Percentiles rank a stretch among this genome's conserved stretches.
phyloP scores from a whole-genome alignment of 2,329 filamentous ascomycete species.

The Cryphonectria carpinicola region DNA sequence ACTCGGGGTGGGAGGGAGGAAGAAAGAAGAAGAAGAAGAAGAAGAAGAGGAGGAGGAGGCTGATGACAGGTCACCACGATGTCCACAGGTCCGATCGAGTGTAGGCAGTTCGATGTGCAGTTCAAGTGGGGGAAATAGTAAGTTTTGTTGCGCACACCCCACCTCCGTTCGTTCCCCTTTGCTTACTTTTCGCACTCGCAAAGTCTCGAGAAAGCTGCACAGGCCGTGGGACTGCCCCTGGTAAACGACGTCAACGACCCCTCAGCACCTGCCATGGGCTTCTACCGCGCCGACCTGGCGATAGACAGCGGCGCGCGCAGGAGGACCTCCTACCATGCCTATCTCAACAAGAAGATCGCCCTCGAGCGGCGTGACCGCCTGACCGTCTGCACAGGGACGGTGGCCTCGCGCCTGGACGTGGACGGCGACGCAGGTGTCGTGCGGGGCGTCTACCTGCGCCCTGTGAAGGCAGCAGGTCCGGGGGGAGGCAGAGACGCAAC shows the following conservation, averaged over 20 bases:
- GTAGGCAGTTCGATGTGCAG: background rate
- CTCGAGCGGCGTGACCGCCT: constrained; percentile 32
- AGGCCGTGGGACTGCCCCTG: constrained; percentile 35
- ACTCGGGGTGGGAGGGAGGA: background rate
- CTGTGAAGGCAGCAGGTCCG: background rate
- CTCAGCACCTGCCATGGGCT: constrained; percentile 34
- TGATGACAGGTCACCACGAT: background rate
- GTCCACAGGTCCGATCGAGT: constrained; percentile 6
- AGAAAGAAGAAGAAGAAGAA: background rate
- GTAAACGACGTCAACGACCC: constrained; percentile 37
- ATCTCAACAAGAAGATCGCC: constrained; percentile 33
- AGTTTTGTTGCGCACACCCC: background rate
- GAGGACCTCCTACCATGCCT: constrained; percentile 36
- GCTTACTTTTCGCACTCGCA: background rate
- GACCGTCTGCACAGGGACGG: constrained; percentile 32
- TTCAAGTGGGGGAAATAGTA: background rate
- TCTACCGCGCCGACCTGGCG: constrained; percentile 37
- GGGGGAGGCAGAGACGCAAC: background rate
- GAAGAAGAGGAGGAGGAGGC: background rate
- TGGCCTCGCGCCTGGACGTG: constrained; percentile 8
- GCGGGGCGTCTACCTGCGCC: constrained; percentile 32
- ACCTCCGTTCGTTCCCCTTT: too few relatives aligned
- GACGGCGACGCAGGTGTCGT: constrained; percentile 24
- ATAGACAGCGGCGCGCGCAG: constrained; percentile 34
- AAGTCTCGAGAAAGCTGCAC: constrained; percentile 34